Base-by-base conservation (phyloP, 345 rosid species). In the Camelina sativa region DNA sequence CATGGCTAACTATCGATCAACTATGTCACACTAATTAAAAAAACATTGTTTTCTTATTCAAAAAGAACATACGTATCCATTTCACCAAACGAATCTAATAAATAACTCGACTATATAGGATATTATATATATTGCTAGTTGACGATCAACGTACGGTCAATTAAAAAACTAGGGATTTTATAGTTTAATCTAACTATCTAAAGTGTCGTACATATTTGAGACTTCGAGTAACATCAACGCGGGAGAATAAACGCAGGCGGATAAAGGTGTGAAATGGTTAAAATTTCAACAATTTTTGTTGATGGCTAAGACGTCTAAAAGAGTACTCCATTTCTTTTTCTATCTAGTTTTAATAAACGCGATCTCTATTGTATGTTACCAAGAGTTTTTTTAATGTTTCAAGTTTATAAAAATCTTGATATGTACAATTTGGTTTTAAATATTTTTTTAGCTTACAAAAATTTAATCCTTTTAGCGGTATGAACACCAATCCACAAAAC, bases 61-160 rank as follows among this genome's bases (percentile, higher is more conserved):
- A 65, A 66, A 66, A 47, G 23, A 58, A 28, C 67, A 67, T 67
- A 28, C 73, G 73, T 75, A 75, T 75, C 73, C 28, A 66, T 66
- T 59, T 59, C 73, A 75, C 79, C 79, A 67, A 75, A 59, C 68
- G 73, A 75, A 75, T 75, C 79, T 75, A 67, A 22, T 38, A 66
- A 25, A 54, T 25, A 48, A 48, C 35, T 66, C 25, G 72, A 66
- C 4, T 67, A 9, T 67, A 9, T 13, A 43, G 15, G 0, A 37
- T 67, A 59, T 58, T 50, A 66, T 56, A 65, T 65, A 66, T 56
- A 65, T 56, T 74, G 56, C 50, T 40, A 28, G 53, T 40, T 62
- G 69, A 72, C 69, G 69, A 64, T 65, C 77, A 64, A 65, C 50
- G 50, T 38, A 38, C 50, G 69, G 58, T 56, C 58, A 47, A 47